Evolutionary conservation across 192 early-diverging fungal species (phyloP).

Genomic region (Coemansia sp.): DNA sequence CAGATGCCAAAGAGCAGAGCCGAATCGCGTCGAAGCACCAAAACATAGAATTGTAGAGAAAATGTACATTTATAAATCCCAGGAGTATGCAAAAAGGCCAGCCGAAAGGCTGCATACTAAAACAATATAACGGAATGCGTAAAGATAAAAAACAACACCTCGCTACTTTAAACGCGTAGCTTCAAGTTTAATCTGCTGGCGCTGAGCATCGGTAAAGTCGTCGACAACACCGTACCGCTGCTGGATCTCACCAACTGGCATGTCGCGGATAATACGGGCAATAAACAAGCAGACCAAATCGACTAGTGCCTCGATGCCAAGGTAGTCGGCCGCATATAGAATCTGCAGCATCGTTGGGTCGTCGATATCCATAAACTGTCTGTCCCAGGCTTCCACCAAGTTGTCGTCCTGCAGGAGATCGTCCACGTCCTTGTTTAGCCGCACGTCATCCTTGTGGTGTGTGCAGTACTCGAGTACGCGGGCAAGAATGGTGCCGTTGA

Average conservation of each 20-base stretch:
- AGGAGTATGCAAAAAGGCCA: not conserved
- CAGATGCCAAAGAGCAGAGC: too few species aligned
- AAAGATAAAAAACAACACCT: too few species aligned
- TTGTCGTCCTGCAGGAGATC: constrained; percentile 53
- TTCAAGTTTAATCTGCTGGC: constrained; percentile 84
- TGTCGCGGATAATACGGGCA: constrained; percentile 92
- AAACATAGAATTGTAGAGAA: too few species aligned
- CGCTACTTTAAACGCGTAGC: constrained; percentile 54
- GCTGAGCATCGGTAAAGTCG: constrained; percentile 93
- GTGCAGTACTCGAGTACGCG: constrained; percentile 77
- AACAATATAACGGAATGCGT: too few species aligned
- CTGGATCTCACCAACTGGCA: constrained; percentile 84
- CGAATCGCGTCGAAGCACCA: too few species aligned
- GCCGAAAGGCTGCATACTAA: too few species aligned
- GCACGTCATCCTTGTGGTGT: constrained; percentile 70
- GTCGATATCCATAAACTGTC: constrained; percentile 65
- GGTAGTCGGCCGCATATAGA: constrained; percentile 76
- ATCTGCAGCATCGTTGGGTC: constrained; percentile 68
- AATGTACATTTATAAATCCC: not conserved
- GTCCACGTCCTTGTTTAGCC: constrained; percentile 16
- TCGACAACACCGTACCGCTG: constrained; percentile 89
- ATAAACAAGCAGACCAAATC: constrained; percentile 93
- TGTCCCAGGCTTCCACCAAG: constrained; percentile 75
- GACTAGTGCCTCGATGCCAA: constrained; percentile 90
- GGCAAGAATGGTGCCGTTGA: constrained; percentile 59